Base-by-base conservation (phyloP, 1,284 basidiomycete genomes). In the Cutaneotrichosporon dermatis region DNA sequence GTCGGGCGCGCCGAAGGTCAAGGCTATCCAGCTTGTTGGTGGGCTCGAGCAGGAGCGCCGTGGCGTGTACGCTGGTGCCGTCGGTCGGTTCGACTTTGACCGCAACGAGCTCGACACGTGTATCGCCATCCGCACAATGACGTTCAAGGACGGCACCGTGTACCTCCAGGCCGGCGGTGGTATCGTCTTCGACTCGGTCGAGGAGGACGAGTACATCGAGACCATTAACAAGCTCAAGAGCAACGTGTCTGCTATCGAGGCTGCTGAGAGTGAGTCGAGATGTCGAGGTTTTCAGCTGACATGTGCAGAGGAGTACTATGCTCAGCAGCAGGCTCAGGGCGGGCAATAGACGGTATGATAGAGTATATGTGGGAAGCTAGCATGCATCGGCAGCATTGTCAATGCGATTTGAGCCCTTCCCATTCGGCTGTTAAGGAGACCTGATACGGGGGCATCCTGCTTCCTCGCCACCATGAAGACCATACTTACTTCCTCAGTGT, bases 1-100 rank as follows among this genome's bases (percentile, higher is more conserved):
- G n/a, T 96, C 92, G 0, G 96, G 96, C 12, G 96, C 96, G 36
- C 96, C 96, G 1, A 99, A 99, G 80, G 93, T 99, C 78, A 95
- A 96, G 75, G 96, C 96, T 1, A 92, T 99, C 67, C 92, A 99
- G 76, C 86, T 99, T 40, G 82, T 99, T 43, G 87, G 87, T 11
- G 86, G 86, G 15, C 80, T 98, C 49, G 96, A 99, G 76, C 83
- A 88, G 72, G 92, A 98, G 77, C 85, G 87, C 51, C 84, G 96
- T 41, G 95, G 95, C 33, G 89, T 98, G 6, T 99, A 99, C 70
- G 96, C 94, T 6, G 96, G 96, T 44, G 96, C 93, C 1, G 93
- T 99, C 13, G 96, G 96, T 12, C 86, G 93, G 55, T 98, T 96
- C 76, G 94, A 99, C 76, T 99, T 97, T 78, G 91, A 94, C 36